Conservation (phyloP, 805 yeast species). For the Tetrapisispora fleetii region DNA sequence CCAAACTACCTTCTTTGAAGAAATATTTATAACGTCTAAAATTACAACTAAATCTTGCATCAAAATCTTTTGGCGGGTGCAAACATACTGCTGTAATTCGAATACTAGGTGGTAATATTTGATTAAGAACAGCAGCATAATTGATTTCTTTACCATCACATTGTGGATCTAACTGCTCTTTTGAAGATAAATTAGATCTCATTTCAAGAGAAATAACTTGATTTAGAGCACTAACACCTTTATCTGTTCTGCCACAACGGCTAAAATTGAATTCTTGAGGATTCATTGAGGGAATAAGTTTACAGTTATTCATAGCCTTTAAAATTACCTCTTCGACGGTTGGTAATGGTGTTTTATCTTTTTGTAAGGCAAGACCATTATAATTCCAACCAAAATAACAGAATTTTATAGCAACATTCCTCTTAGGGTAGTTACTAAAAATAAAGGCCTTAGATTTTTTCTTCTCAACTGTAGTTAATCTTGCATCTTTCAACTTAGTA, state of each 20-base stretch:
- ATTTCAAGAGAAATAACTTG: conserved; percentile 80
- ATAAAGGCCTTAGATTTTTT: conserved; percentile 43
- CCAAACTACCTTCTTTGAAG: conserved; percentile 48
- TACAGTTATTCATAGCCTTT: conserved; percentile 59
- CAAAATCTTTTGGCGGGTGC: conserved; percentile 73
- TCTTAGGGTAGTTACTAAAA: conserved; percentile 47
- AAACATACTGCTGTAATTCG: conserved; percentile 73
- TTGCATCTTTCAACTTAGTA: background rate
- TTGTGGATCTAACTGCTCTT: conserved; percentile 47
- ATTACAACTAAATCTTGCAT: conserved; percentile 88
- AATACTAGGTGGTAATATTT: conserved; percentile 71
- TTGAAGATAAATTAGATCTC: conserved; percentile 54
- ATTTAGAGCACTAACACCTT: conserved; percentile 94
- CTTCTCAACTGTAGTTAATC: conserved; percentile 6
- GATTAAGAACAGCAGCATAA: conserved; percentile 66
- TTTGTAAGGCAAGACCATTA: conserved; percentile 80
- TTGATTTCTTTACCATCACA: conserved; percentile 65
- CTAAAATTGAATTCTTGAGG: conserved; percentile 64
- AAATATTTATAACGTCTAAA: conserved; percentile 79
- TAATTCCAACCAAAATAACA: conserved; percentile 93
- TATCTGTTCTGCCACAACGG: conserved; percentile 90
- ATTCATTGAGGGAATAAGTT: conserved; percentile 49
- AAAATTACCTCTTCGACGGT: conserved; percentile 77
- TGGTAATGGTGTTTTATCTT: conserved; percentile 64
- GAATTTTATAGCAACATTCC: conserved; percentile 73